Percentiles rank a stretch among this genome's conserved stretches.
Conservation (phyloP, 2,329 filamentous ascomycete genomes). For the Volutella citrinella region DNA sequence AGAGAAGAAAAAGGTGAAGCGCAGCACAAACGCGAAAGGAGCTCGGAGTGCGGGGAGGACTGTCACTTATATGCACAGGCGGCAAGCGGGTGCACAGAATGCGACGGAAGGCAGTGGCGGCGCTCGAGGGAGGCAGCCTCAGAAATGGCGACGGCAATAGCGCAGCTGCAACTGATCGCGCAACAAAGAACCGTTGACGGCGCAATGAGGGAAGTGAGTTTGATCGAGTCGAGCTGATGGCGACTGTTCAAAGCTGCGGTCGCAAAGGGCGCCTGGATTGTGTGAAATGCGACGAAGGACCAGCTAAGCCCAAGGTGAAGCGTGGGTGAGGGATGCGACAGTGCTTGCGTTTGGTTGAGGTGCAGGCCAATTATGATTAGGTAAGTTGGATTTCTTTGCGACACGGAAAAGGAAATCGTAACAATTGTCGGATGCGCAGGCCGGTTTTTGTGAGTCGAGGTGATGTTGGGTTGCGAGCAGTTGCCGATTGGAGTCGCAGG, state of each 20-base stretch:
- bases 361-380: conserved; percentile 8
- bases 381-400: not conserved
- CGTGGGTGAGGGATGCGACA: too few relatives aligned
- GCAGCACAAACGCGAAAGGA: not conserved
- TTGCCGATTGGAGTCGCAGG: too few relatives aligned
- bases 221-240: too few relatives aligned
- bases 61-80: conserved; percentile 19
- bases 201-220: too few relatives aligned
- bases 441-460: conserved; percentile 16
- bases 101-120: conserved; percentile 16
- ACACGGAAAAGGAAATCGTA: conserved; percentile 12
- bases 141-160: conserved; percentile 9
- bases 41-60: conserved; percentile 10
- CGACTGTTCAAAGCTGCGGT: too few relatives aligned
- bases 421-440: conserved; percentile 16
- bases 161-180: conserved; percentile 11
- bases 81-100: conserved; percentile 16
- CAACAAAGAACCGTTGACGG: too few relatives aligned
- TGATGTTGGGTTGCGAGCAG: conserved; percentile 12
- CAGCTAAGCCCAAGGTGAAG: too few relatives aligned
- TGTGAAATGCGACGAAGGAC: too few relatives aligned
- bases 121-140: too few relatives aligned
- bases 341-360: too few relatives aligned
- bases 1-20: not conserved
- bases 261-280: too few relatives aligned